These are phyloP conservation scores for Lantana camara DNA, from an alignment of 257 asterid genomes.

Conservation along the genomic window DNA sequence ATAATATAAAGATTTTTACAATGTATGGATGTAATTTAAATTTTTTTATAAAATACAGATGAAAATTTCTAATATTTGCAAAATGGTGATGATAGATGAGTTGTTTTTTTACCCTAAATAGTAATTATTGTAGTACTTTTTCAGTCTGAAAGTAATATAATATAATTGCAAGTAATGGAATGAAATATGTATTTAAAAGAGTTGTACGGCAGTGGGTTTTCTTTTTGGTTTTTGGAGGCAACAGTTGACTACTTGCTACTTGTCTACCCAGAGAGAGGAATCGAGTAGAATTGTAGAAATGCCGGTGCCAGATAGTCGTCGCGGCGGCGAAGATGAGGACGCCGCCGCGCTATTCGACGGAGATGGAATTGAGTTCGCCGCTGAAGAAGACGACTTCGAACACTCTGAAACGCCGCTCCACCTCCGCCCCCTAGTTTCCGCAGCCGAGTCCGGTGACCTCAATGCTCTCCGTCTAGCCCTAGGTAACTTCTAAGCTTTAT, in stretches of 20 bases:
- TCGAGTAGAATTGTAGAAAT: constrained; percentile 36
- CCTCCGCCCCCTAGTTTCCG: constrained; percentile 69
- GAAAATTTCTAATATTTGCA: too few species aligned
- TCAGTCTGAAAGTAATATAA: too few species aligned
- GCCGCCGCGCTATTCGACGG: constrained; percentile 51
- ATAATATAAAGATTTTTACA: too few species aligned
- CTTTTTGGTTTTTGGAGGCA: too few species aligned
- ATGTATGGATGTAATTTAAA: too few species aligned
- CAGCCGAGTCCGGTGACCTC: constrained; percentile 66
- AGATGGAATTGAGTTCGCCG: constrained; percentile 46
- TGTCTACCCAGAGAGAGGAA: constrained; percentile 15
- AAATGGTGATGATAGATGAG: too few species aligned
- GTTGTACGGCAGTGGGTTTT: not conserved
- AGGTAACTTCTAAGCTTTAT: constrained; percentile 34
- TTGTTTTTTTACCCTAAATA: too few species aligned
- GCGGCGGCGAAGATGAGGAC: constrained; percentile 65
- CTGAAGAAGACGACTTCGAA: constrained; percentile 41
- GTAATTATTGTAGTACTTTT: too few species aligned
- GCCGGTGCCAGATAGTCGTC: constrained; percentile 73
- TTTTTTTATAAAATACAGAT: too few species aligned
- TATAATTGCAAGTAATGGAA: too few species aligned
- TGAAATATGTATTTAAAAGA: too few species aligned
- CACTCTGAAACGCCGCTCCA: constrained; percentile 61
- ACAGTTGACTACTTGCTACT: not conserved
- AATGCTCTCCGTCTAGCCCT: constrained; percentile 65